Evolutionary conservation across 805 yeast genomes (phyloP), one percentile per base, ranked within the genome.

Genomic region (Geotrichum ghanense): DNA sequence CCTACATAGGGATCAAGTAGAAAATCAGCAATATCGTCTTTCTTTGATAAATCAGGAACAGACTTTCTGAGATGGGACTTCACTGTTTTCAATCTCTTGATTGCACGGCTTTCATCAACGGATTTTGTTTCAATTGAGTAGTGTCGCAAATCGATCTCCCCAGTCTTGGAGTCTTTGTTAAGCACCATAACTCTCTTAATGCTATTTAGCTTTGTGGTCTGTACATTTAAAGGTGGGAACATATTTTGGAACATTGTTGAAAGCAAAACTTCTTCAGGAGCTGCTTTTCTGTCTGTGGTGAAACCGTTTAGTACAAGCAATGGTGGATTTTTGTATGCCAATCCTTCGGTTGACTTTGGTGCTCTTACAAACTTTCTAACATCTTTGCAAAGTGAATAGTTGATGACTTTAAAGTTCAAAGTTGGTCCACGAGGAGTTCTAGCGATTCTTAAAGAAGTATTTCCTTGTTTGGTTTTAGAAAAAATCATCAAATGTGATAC

Each of bases 351-450:
- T 2, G 94, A 78, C 60, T 86, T 88, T 22, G 98, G 97, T 47
- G 75, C 78, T 55, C 74, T 79, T 63, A 84, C 75, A 49, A 78
- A 73, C 49, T 70, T 74, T 43, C 78, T 71, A 16, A 92, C 80
- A 64, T 92, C 98, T 60, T 84, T 83, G 57, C 81, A 75, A 45
- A 92, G 71, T 2, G 95, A 81, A 63, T 88, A 92, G 54, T 75
- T 76, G 50, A 74, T 69, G 40, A 92, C 81, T 51, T 76, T 76
- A 70, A 90, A 92, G 49, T 89, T 83, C 35, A 88, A 68, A 10
- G 95, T 88, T 23, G 99, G 99, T 4, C 99, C 99, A 50, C 88
- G 74, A 26, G 97, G 96, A 71, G 89, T 78, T 58, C 85, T 78
- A 1, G 90, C 88, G 41, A 92, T 65, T 58, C 97, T 76, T 52